Percentiles rank a stretch among this genome's conserved stretches.
Conservation (phyloP, 129 eudicot genomes). For the Artemisia annua region DNA sequence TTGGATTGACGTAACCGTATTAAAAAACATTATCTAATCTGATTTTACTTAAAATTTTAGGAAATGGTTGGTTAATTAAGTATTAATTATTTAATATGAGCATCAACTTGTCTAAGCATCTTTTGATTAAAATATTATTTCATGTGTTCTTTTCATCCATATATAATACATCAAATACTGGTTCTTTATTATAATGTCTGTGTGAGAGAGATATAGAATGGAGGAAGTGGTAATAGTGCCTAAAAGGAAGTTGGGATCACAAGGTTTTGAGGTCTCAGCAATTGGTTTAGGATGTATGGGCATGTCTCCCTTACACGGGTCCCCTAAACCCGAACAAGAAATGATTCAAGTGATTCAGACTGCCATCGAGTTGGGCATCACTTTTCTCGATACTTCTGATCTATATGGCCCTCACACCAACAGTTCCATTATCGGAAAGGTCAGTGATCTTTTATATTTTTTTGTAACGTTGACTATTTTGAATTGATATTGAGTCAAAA, state of each 20-base stretch:
- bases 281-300: slow-evolving; percentile 64
- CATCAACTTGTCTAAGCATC: slow-evolving; percentile 23
- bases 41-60: neutral
- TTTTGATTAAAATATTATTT: slow-evolving; percentile 16
- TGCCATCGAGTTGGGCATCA: slow-evolving; percentile 49
- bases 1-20: slow-evolving; percentile 1
- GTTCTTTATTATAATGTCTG: neutral
- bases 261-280: slow-evolving; percentile 54
- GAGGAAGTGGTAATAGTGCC: slow-evolving; percentile 23
- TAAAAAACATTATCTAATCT: slow-evolving; percentile 3
- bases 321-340: slow-evolving; percentile 42
- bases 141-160: slow-evolving; percentile 10
- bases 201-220: neutral
- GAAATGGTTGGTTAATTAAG: neutral
- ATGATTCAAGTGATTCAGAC: slow-evolving; percentile 47
- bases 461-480: neutral
- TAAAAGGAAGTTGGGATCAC: slow-evolving; percentile 54
- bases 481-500: slow-evolving; percentile 12
- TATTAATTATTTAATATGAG: slow-evolving; percentile 1
- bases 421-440: slow-evolving; percentile 43
- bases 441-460: slow-evolving; percentile 5
- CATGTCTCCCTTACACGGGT: slow-evolving; percentile 50
- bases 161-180: neutral
- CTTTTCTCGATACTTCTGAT: slow-evolving; percentile 56
- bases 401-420: slow-evolving; percentile 52